phyloP scores from a whole-genome alignment of 495 filamentous ascomycete species.

The Usnea hakonensis region DNA sequence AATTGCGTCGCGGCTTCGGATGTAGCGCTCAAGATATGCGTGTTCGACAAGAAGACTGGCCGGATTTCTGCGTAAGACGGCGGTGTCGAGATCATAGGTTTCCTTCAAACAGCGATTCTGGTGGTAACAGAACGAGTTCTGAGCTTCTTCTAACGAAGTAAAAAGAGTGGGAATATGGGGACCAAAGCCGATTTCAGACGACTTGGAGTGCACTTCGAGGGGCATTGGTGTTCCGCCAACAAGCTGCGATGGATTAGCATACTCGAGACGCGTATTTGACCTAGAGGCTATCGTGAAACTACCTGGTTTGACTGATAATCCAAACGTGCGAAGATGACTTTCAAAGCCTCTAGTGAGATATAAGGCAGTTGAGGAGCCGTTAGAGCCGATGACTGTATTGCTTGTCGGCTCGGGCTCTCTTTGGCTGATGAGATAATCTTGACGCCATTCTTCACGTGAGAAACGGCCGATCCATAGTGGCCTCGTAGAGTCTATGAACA shows the following conservation, averaged over 20 bases:
- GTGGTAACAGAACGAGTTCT: slow-evolving; percentile 10
- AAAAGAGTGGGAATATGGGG: slow-evolving; percentile 1
- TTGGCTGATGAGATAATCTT: background rate
- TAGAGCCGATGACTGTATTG: background rate
- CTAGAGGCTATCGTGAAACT: background rate
- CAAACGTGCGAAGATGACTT: background rate
- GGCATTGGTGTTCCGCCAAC: background rate
- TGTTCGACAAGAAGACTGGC: background rate
- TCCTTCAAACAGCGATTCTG: slow-evolving; percentile 2
- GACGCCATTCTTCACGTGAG: background rate
- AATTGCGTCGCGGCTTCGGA: background rate
- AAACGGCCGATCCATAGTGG: background rate
- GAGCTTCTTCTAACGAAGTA: slow-evolving; percentile 13
- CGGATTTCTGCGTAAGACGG: background rate
- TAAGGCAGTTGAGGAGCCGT: background rate
- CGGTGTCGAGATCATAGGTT: background rate
- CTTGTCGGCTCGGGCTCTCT: background rate
- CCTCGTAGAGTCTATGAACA: background rate
- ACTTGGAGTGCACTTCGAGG: background rate
- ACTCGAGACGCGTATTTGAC: background rate
- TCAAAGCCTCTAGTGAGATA: background rate
- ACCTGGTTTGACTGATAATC: background rate
- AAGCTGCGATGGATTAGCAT: background rate
- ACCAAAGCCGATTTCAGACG: background rate
- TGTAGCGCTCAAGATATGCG: background rate